A percentile compares a stretch with the other conserved stretches of the same genome.
These are phyloP conservation scores for Rhizopogon rudus DNA, from an alignment of 768 basidiomycete species.

Conservation along the genomic window DNA sequence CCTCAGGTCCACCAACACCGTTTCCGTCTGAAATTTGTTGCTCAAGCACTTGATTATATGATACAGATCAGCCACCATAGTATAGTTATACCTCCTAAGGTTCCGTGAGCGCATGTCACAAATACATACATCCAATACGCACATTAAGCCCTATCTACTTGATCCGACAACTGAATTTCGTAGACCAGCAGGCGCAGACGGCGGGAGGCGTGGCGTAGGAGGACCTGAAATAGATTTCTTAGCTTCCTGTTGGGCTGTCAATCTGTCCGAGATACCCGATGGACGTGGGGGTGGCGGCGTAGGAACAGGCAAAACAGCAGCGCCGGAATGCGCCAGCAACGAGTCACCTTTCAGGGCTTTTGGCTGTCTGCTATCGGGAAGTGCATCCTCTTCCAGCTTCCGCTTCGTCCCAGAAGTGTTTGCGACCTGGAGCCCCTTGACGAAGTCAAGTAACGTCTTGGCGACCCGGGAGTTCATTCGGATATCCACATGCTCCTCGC, in stretches of 20 bases:
- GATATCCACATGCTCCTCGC: slow-evolving; percentile 56
- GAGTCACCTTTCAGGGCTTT: slow-evolving; percentile 12
- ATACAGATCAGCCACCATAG: neutral
- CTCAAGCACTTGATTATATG: neutral
- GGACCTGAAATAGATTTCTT: slow-evolving; percentile 10
- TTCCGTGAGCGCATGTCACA: neutral
- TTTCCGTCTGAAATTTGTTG: neutral
- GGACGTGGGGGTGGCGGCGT: slow-evolving; percentile 9
- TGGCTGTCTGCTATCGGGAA: slow-evolving; percentile 2
- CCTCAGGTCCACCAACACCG: neutral
- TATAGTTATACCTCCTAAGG: neutral
- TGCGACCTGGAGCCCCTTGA: slow-evolving; percentile 25
- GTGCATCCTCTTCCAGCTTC: slow-evolving; percentile 17
- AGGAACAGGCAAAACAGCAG: neutral
- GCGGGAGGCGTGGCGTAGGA: slow-evolving; percentile 4
- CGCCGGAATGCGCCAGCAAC: neutral
- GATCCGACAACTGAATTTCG: slow-evolving; percentile 3
- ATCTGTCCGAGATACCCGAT: slow-evolving; percentile 14
- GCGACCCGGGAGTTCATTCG: slow-evolving; percentile 57
- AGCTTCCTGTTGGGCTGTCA: slow-evolving; percentile 10
- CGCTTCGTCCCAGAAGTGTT: slow-evolving; percentile 8
- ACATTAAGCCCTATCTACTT: neutral
- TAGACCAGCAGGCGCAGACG: neutral
- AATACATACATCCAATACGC: too few relatives aligned
- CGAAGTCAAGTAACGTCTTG: slow-evolving; percentile 50